phyloP scores from a whole-genome alignment of 441 rosid genomes.

The Mallotus repandus region DNA sequence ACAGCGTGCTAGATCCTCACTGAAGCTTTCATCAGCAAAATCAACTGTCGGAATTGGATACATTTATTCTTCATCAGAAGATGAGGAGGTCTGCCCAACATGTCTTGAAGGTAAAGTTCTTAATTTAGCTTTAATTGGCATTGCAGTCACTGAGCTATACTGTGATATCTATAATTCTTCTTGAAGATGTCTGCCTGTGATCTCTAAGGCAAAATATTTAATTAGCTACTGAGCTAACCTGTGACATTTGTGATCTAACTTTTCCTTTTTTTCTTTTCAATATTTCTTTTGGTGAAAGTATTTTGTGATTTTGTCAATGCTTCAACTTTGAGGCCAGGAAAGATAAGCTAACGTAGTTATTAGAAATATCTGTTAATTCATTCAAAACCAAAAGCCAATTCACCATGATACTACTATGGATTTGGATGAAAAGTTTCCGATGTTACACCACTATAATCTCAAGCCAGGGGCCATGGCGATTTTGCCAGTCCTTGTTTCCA shows the following conservation, averaged over 20 bases:
- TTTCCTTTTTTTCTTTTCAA: neutral
- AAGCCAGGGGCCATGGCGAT: neutral
- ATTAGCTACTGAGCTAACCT: neutral
- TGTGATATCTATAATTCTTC: neutral
- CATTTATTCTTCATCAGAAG: slow-evolving; percentile 62
- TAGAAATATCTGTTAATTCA: neutral
- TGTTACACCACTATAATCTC: neutral
- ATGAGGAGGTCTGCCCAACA: slow-evolving; percentile 90
- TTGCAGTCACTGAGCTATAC: neutral
- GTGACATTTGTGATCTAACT: neutral
- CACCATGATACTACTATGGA: neutral
- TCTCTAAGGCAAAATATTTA: neutral
- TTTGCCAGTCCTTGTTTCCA: neutral
- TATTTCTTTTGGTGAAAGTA: neutral
- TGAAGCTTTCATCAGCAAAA: slow-evolving; percentile 55
- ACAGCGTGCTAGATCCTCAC: slow-evolving; percentile 49
- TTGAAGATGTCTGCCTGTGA: neutral
- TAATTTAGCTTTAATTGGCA: slow-evolving; percentile 1
- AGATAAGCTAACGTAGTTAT: neutral
- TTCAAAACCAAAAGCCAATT: neutral
- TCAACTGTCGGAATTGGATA: slow-evolving; percentile 44
- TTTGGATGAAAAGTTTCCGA: neutral
- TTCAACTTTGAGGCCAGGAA: neutral
- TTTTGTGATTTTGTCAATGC: neutral
- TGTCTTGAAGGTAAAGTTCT: slow-evolving; percentile 80